Percentiles rank a stretch among this genome's conserved stretches.
These are phyloP conservation scores for Herpetospermum pedunculosum DNA, from an alignment of 306 rosid species.

Conservation along the genomic window DNA sequence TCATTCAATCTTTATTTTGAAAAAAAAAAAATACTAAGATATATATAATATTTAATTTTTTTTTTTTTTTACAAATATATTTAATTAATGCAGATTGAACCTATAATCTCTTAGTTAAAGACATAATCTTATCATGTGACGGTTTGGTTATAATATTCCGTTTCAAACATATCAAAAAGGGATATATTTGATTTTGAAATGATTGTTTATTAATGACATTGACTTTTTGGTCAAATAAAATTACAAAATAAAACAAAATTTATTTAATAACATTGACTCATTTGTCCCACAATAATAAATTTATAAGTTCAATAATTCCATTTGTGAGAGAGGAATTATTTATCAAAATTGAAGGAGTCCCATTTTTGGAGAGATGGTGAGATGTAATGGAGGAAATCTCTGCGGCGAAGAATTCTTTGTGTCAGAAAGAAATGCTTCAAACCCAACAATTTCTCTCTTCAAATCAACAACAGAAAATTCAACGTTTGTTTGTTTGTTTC, in stretches of 20 bases:
- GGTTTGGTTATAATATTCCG: too few species aligned
- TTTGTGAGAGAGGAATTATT: neutral
- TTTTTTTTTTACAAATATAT: too few species aligned
- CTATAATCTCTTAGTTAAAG: too few species aligned
- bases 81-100: too few species aligned
- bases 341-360: neutral
- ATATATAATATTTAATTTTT: too few species aligned
- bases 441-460: neutral
- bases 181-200: neutral
- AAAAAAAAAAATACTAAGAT: too few species aligned
- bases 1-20: too few species aligned
- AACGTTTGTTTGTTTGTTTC: neutral
- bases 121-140: too few species aligned
- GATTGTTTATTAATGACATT: neutral
- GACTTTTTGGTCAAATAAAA: too few species aligned
- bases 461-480: neutral
- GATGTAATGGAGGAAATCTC: constrained; percentile 3
- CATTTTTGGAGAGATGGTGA: neutral
- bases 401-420: constrained; percentile 9
- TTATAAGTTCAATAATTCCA: neutral
- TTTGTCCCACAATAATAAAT: neutral
- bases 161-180: neutral
- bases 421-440: neutral
- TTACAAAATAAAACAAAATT: too few species aligned
- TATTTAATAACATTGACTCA: too few species aligned